Percentiles rank a stretch among this genome's conserved stretches.
phyloP scores from a whole-genome alignment of 768 basidiomycete species.

The Cubamyces sp. region DNA sequence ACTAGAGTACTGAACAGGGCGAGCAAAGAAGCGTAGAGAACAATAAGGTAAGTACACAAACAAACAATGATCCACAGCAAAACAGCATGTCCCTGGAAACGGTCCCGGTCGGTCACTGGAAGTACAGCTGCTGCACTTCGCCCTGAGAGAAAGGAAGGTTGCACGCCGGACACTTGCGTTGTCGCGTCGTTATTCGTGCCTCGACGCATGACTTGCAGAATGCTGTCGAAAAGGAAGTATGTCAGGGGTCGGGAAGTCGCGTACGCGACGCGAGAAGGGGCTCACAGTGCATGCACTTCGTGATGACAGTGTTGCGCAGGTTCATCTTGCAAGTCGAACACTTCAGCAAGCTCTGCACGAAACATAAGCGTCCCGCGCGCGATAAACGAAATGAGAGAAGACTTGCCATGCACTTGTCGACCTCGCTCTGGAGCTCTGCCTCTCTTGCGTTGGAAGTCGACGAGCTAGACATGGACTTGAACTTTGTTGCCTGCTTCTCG shows the following conservation, averaged over 20 bases:
- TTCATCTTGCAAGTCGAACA: slow-evolving; percentile 86
- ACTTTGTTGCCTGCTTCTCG: slow-evolving; percentile 51
- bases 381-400: no score
- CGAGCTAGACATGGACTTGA: slow-evolving; percentile 43
- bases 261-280: slow-evolving; percentile 23
- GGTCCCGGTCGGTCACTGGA: slow-evolving; percentile 45
- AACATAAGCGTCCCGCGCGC: background rate
- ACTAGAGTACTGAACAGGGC: no score
- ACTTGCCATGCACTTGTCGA: slow-evolving; percentile 61
- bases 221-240: slow-evolving; percentile 45
- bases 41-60: slow-evolving; percentile 18
- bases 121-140: slow-evolving; percentile 74
- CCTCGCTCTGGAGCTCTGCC: slow-evolving; percentile 49
- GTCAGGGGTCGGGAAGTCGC: background rate
- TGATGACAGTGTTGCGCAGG: slow-evolving; percentile 80
- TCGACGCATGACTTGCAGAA: slow-evolving; percentile 89
- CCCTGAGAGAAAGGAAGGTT: slow-evolving; percentile 78
- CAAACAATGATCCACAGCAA: slow-evolving; percentile 6
- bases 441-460: slow-evolving; percentile 36
- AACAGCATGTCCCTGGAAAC: slow-evolving; percentile 28
- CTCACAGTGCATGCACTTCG: slow-evolving; percentile 92
- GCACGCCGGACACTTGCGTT: slow-evolving; percentile 94
- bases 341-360: slow-evolving; percentile 71
- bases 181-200: slow-evolving; percentile 83
- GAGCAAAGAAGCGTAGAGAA: background rate